Conservation (phyloP, 192 early-diverging fungal species). For the Dissophora ornata region DNA sequence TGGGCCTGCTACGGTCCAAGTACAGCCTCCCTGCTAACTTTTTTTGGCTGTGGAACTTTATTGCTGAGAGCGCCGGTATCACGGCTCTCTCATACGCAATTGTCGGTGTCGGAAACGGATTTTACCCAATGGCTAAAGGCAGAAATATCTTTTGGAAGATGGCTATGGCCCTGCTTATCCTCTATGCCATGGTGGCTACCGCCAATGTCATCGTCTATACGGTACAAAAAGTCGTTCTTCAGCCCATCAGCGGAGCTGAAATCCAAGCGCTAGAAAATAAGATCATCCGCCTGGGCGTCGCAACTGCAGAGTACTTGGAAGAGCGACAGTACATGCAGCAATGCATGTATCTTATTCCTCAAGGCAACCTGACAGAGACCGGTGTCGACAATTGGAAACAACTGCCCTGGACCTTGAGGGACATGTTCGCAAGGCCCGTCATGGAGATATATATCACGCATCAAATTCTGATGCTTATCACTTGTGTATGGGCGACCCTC, state of each 20-base stretch:
- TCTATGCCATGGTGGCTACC: constrained; percentile 15
- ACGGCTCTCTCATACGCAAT: constrained; percentile 15
- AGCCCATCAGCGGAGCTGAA: background rate
- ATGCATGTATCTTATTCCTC: background rate
- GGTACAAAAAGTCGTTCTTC: constrained; percentile 8
- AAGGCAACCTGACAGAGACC: background rate
- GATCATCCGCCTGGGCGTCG: background rate
- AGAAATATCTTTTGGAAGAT: constrained; percentile 21
- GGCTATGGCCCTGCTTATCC: constrained; percentile 10
- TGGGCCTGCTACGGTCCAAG: constrained; percentile 5
- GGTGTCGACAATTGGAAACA: constrained; percentile 12
- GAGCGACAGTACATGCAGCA: background rate
- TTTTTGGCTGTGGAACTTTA: constrained; percentile 43
- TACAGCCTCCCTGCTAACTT: background rate
- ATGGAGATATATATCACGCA: constrained; percentile 2
- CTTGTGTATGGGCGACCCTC: constrained; percentile 20
- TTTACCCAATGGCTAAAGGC: constrained; percentile 32
- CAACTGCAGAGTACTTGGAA: no score
- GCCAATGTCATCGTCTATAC: constrained; percentile 15
- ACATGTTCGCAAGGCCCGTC: constrained; percentile 5
- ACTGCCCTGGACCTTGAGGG: background rate
- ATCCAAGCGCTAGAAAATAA: background rate
- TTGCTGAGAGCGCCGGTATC: constrained; percentile 22
- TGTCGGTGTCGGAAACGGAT: constrained; percentile 32
- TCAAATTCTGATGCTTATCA: constrained; percentile 27